A percentile compares a stretch with the other conserved stretches of the same genome.
phyloP scores from a whole-genome alignment of 2,329 filamentous ascomycete species.

The Phyllosticta capitalensis region DNA sequence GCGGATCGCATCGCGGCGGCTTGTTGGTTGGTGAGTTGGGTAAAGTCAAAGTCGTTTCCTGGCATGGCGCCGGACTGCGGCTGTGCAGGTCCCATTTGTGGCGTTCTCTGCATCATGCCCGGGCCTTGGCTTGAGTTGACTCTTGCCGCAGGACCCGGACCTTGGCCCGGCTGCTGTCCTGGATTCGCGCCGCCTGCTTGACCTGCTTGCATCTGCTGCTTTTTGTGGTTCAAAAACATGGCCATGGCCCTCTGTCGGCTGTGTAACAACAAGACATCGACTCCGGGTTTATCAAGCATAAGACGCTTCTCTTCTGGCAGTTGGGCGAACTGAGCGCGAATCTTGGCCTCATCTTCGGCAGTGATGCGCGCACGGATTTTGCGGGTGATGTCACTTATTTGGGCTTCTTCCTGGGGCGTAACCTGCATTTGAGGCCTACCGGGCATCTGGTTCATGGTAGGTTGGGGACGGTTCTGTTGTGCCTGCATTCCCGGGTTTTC shows the following conservation, averaged over 20 bases:
- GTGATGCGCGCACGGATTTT: conserved; percentile 39
- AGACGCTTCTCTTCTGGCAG: conserved; percentile 40
- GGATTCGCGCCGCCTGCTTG: conserved; percentile 13
- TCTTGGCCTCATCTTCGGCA: conserved; percentile 39
- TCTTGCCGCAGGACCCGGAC: background rate
- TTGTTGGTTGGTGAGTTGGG: conserved; percentile 49
- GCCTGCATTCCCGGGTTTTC: conserved; percentile 17
- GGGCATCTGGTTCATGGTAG: conserved; percentile 14
- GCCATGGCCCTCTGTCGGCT: conserved; percentile 21
- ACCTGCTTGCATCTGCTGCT: conserved; percentile 17
- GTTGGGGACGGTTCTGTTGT: conserved; percentile 20
- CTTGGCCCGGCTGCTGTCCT: conserved; percentile 18
- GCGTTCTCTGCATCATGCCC: conserved; percentile 12
- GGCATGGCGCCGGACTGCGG: conserved; percentile 19
- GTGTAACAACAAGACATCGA: conserved; percentile 39
- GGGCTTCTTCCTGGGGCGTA: conserved; percentile 6
- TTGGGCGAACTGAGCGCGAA: conserved; percentile 31
- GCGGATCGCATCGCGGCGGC: conserved; percentile 52
- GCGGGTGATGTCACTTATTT: conserved; percentile 32
- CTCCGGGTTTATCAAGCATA: conserved; percentile 33
- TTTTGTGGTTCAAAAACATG: conserved; percentile 17
- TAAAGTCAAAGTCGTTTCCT: conserved; percentile 37
- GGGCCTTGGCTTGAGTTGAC: conserved; percentile 19
- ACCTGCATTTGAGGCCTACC: conserved; percentile 15
- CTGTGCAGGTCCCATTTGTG: conserved; percentile 30